Percentiles rank a stretch among this genome's conserved stretches.
phyloP scores from a whole-genome alignment of 768 basidiomycete genomes.

The Suillus spraguei region DNA sequence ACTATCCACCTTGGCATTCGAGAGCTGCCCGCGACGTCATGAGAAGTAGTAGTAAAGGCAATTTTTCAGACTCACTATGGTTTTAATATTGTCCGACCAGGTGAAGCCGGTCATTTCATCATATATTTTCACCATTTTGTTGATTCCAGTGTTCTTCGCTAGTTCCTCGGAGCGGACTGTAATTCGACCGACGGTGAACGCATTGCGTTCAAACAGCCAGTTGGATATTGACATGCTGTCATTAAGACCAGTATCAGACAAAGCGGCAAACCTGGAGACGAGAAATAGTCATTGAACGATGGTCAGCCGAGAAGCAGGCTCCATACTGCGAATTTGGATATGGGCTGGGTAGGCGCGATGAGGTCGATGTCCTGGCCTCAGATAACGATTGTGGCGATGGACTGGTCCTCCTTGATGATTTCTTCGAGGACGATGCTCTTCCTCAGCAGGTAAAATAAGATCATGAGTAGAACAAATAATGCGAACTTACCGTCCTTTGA shows the following conservation, averaged over 20 bases:
- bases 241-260: background rate
- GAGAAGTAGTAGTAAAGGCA: no score
- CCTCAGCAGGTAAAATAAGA: background rate
- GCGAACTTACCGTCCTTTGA: background rate
- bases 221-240: background rate
- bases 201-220: constrained; percentile 6
- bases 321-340: background rate
- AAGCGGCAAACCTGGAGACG: background rate
- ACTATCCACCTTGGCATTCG: no score
- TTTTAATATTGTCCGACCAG: background rate
- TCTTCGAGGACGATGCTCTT: background rate
- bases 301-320: background rate
- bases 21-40: no score
- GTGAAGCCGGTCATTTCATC: constrained; percentile 2
- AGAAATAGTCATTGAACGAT: background rate
- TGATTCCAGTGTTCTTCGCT: background rate
- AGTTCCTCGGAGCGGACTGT: background rate
- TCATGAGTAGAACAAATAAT: background rate
- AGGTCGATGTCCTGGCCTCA: background rate
- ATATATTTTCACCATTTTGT: background rate
- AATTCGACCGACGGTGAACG: background rate
- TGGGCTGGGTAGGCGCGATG: background rate
- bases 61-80: no score
- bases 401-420: background rate
- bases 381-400: background rate